Conservation (phyloP, 805 yeast species). For the Maudiozyma bulderi region DNA sequence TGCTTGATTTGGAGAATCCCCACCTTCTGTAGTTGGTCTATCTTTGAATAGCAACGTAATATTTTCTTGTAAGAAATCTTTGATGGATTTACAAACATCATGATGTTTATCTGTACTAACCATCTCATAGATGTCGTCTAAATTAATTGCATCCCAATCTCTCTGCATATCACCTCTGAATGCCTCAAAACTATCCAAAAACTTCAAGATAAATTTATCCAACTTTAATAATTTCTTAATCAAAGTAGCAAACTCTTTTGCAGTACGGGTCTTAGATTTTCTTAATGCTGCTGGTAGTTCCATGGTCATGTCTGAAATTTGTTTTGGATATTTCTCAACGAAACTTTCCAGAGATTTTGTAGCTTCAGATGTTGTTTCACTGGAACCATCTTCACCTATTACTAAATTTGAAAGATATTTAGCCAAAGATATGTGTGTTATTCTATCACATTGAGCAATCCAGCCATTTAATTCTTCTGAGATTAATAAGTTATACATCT, state of each 20-base stretch:
- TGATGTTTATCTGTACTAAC: constrained; percentile 13
- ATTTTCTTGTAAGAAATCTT: constrained; percentile 7
- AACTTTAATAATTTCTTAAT: constrained; percentile 45
- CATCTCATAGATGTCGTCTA: constrained; percentile 17
- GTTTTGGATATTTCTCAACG: constrained; percentile 39
- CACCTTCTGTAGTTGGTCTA: not conserved
- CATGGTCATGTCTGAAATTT: constrained; percentile 31
- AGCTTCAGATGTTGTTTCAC: constrained; percentile 29
- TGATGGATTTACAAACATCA: constrained; percentile 9
- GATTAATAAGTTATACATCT: constrained; percentile 49
- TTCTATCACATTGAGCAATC: constrained; percentile 58
- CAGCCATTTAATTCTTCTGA: constrained; percentile 44
- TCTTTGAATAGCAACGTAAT: constrained; percentile 3
- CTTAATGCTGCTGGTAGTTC: constrained; percentile 44
- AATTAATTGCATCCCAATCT: constrained; percentile 46
- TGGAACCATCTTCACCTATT: constrained; percentile 30
- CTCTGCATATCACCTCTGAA: constrained; percentile 43
- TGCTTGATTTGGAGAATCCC: constrained; percentile 1
- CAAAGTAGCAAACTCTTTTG: constrained; percentile 44
- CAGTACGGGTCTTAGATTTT: constrained; percentile 39
- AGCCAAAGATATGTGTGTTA: constrained; percentile 46
- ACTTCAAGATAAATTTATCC: constrained; percentile 41
- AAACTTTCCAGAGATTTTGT: constrained; percentile 45
- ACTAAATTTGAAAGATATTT: constrained; percentile 55
- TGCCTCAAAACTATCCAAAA: constrained; percentile 38